Evolutionary conservation across 768 basidiomycete genomes (phyloP).

Genomic region (Tulasnella calospora): DNA sequence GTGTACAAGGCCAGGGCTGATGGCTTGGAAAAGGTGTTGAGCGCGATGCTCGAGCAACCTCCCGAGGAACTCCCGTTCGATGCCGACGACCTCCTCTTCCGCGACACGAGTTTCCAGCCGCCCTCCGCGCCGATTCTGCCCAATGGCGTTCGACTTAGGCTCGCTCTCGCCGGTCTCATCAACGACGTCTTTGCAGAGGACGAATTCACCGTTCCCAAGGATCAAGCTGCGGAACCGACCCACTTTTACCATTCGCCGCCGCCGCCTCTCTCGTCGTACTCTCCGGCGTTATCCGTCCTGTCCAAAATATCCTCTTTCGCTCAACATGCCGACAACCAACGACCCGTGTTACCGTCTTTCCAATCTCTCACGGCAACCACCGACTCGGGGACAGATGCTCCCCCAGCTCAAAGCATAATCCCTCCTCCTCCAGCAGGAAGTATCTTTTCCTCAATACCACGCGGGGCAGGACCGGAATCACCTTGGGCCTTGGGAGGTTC

Average conservation of each 20-base stretch:
- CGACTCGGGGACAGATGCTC: background rate
- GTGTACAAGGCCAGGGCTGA: slow-evolving; percentile 67
- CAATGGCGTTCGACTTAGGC: slow-evolving; percentile 72
- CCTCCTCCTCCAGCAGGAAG: slow-evolving; percentile 20
- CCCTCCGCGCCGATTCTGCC: slow-evolving; percentile 48
- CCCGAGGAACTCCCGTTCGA: slow-evolving; percentile 52
- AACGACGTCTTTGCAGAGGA: slow-evolving; percentile 61
- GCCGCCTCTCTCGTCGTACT: slow-evolving; percentile 29
- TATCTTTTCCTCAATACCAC: slow-evolving; percentile 26
- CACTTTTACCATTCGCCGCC: slow-evolving; percentile 29
- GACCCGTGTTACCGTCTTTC: slow-evolving; percentile 16
- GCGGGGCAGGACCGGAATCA: slow-evolving; percentile 24
- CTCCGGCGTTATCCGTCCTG: slow-evolving; percentile 18
- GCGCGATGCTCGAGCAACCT: slow-evolving; percentile 52
- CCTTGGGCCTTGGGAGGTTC: slow-evolving; percentile 27
- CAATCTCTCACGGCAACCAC: slow-evolving; percentile 23
- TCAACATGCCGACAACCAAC: slow-evolving; percentile 10
- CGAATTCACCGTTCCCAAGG: slow-evolving; percentile 27
- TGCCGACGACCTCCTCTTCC: slow-evolving; percentile 49
- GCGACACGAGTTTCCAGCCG: slow-evolving; percentile 49
- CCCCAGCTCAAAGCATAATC: background rate
- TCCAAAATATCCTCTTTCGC: slow-evolving; percentile 23
- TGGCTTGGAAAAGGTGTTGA: slow-evolving; percentile 75
- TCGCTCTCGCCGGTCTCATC: slow-evolving; percentile 69
- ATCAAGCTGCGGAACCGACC: slow-evolving; percentile 26